Base-by-base conservation (phyloP, 805 yeast species). In the Ogataea angusta region DNA sequence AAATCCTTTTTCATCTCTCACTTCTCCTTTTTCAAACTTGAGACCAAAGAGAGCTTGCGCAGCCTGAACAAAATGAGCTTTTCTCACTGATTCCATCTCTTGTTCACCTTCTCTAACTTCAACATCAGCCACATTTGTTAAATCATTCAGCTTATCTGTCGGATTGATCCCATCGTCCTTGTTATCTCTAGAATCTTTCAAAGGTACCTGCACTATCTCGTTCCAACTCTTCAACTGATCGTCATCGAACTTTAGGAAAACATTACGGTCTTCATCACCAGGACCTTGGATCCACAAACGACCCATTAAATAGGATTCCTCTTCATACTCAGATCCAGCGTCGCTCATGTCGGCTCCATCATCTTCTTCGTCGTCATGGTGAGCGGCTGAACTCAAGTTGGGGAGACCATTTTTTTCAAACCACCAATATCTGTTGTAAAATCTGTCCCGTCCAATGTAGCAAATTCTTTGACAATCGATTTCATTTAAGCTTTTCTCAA, bases 371-470 rank as follows among this genome's bases (percentile, higher is more conserved):
- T 54, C 64, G 17, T 52, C 56, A 21, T 42, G 45, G 17, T 38
- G 42, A 21, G 48, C 43, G 13, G 51, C 36, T 5, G 49, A 24
- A 15, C 53, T 56, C 14, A 64, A 52, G 29, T 63, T 68, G 4
- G 89, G 87, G 34, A 88, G 68, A 0, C 98, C 99, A 55, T 84
- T 83, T 47, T 73, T 72, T 55, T 91, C 98, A 57, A 89, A 80
- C 96, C 96, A 93, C 95, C 95, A 93, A 60, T 91, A 93, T 49
- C 90, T 70, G 65, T 93, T 93, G 60, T 70, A 89, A 43, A 77
- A 75, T 36, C 95, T 68, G 61, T 93, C 99, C 43, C 80, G 73
- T 2, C 99, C 99, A 19, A 93, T 66, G 22, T 78, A 70, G 40
- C 76, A 75, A 34, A 89, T 72, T 42, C 98, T 66, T 57, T 88